Base-by-base conservation (phyloP, 176 grass and related monocot genomes). In the Leersia perrieri region DNA sequence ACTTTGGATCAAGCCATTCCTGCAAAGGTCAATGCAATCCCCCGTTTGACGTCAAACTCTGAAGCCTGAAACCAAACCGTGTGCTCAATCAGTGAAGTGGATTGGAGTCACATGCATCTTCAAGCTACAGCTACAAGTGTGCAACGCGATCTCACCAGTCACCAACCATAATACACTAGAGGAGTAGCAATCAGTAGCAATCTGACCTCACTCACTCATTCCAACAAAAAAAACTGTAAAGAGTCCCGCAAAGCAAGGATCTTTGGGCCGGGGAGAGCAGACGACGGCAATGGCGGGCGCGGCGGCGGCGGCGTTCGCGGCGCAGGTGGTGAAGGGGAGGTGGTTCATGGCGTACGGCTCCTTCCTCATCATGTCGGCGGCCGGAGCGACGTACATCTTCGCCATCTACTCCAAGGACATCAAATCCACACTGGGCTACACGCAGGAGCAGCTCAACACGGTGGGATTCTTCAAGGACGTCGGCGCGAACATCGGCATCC, bases 381-480 rank as follows among this genome's bases (percentile, higher is more conserved):
- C 82, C 14, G 82, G 82, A 9, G 82, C 33, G 14, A 76, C 33
- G 3, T 84, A 60, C 73, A 60, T 84, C 82, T 84, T 84, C 73
- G 32, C 30, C 34, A 44, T 84, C 79, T 88, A 83, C 86, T 88
- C 86, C 73, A 88, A 83, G 73, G 75, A 77, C 33, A 82, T 83
- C 74, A 83, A 88, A 57, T 13, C 73, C 1, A 22, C 86, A 1
- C 86, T 88, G 2, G 80, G 80, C 2, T 88, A 88, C 80, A 33
- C 61, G 26, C 80, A 83, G 80, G 47, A 39, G 41, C 76, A 74
- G 53, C 86, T 88, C 58, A 88, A 88, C 73, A 88, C 86, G 40
- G 15, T 88, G 11, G 74, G 73, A 69, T 89, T 89, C 87, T 89
- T 89, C 87, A 89, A 89, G 81, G 87, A 89, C 76, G 68, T 89